Conservation (phyloP, 805 yeast genomes). For the Tetrapisispora namnaoensis region DNA sequence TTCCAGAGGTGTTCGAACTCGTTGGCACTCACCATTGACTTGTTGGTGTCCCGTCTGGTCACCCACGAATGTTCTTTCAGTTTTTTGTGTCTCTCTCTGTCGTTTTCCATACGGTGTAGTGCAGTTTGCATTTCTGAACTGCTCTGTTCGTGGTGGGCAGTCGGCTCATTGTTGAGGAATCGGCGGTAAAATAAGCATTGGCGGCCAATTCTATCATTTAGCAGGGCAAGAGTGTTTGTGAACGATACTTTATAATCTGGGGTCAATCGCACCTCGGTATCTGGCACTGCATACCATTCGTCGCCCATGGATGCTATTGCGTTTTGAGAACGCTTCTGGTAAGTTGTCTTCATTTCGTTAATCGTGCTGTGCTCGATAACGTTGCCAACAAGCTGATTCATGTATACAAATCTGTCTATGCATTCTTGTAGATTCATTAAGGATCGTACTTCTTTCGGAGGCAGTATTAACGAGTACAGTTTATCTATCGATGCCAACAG, state of each 20-base stretch:
- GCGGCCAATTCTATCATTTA: constrained; percentile 11
- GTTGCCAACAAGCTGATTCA: neutral
- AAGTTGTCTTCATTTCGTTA: neutral
- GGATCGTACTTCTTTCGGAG: constrained; percentile 14
- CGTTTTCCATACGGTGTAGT: constrained; percentile 78
- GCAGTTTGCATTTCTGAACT: constrained; percentile 25
- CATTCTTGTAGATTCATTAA: constrained; percentile 13
- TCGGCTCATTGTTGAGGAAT: neutral
- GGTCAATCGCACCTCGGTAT: neutral
- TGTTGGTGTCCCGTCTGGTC: neutral
- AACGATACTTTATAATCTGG: constrained; percentile 6
- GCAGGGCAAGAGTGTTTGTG: constrained; percentile 3
- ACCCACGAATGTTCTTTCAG: constrained; percentile 68
- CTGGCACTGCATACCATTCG: neutral
- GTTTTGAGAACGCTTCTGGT: neutral
- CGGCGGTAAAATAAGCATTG: constrained; percentile 8
- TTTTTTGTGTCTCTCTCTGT: constrained; percentile 81
- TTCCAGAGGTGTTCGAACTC: constrained; percentile 44
- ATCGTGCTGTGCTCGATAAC: neutral
- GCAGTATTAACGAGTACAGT: constrained; percentile 15
- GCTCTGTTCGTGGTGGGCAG: neutral
- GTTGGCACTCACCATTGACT: constrained; percentile 28
- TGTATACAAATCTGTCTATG: constrained; percentile 8
- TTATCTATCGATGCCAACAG: constrained; percentile 20
- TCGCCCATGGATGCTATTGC: neutral